Base-by-base conservation (phyloP, 371 early-diverging fungal species). In the Conidiobolus incongruus region DNA sequence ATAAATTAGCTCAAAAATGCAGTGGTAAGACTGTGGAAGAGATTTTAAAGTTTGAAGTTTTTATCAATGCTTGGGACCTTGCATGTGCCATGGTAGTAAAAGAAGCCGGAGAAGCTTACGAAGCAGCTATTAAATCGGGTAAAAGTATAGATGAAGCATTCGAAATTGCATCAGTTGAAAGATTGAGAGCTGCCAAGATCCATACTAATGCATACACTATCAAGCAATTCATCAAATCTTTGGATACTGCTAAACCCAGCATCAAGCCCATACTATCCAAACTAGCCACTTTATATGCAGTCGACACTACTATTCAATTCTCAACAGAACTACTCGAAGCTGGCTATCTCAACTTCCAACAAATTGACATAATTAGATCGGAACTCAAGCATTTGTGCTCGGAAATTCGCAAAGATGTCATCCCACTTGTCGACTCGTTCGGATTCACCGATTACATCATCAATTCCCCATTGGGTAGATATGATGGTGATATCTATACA, bases 361-460 rank as follows among this genome's bases (percentile, higher is more conserved):
- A 76, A 50, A 56, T 61, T 1, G 58, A 56, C 31, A 53, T 65
- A 45, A 40, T 75, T 44, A 59, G 60, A 49, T 49, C 48, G 0
- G 51, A 59, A 41, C 64, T 75, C 38, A 64, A 68, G 31, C 41
- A 19, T 2, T 44, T 69, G 13, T 56, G 77, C 15, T 63, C 62
- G 23, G 52, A 63, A 13, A 55, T 84, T 17, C 68, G 87, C 3
- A 73, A 67, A 21, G 62, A 81, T 30, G 80, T 77, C 11, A 64
- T 83, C 17, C 60, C 73, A 0, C 56, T 81, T 8, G 81, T 80
- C 2, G 83, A 82, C 48, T 66, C 80, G 1, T 79, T 81, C 55
- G 81, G 70, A 38, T 56, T 79, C 19, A 67, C 82, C 1, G 86
- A 86, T 38, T 72, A 72, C 41, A 56, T 60, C 24, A 62, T 86